These are phyloP conservation scores for Tricholoma terreum DNA, from an alignment of 768 basidiomycete genomes.

Conservation along the genomic window DNA sequence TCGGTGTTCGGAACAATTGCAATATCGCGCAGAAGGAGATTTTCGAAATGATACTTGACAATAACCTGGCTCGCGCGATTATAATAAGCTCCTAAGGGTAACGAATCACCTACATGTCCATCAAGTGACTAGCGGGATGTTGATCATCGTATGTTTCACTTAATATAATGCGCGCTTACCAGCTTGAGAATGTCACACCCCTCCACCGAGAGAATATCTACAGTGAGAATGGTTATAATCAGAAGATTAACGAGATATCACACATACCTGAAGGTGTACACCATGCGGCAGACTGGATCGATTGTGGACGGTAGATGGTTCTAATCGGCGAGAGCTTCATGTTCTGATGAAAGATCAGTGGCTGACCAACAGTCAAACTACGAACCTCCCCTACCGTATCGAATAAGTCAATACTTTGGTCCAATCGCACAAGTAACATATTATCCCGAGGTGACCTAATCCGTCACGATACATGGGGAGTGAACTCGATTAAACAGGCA, in stretches of 20 bases:
- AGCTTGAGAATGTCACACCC: slow-evolving; percentile 8
- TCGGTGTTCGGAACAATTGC: neutral
- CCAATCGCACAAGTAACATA: slow-evolving; percentile 8
- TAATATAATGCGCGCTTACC: slow-evolving; percentile 1
- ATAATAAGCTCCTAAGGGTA: neutral
- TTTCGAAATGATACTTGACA: neutral
- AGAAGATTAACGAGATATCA: neutral
- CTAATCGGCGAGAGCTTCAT: neutral
- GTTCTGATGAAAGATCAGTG: neutral
- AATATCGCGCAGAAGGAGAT: slow-evolving; percentile 1
- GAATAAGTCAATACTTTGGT: slow-evolving; percentile 8
- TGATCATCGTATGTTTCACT: neutral
- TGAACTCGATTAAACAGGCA: too few species aligned
- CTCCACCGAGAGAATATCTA: slow-evolving; percentile 11
- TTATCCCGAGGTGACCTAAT: slow-evolving; percentile 7
- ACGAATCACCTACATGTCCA: slow-evolving; percentile 3
- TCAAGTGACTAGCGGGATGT: slow-evolving; percentile 2
- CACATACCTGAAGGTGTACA: slow-evolving; percentile 1
- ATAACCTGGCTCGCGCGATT: neutral
- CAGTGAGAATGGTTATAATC: neutral
- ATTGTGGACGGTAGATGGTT: slow-evolving; percentile 7
- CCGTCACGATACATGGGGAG: too few species aligned
- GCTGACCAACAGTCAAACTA: neutral
- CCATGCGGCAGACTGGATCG: slow-evolving; percentile 8
- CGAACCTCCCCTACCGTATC: slow-evolving; percentile 1